Evolutionary conservation across 257 asterid species (phyloP), one percentile per base, ranked within the genome.

Genomic region (Salvia hispanica): DNA sequence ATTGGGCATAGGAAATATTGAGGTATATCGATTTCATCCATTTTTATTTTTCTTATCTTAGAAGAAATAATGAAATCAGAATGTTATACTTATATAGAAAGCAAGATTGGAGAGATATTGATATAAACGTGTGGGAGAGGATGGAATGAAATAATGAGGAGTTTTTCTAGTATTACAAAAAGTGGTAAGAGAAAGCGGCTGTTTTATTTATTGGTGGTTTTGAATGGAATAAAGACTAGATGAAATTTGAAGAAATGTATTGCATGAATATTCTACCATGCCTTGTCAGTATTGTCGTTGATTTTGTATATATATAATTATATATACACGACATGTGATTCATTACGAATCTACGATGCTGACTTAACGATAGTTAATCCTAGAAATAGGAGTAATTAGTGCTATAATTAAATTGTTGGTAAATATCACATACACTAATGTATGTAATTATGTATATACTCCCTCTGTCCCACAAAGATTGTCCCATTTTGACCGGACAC

Each of bases 1-100:
- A 93, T 88, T 0, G 99, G 99, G 54, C 99, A 94, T 5, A 94
- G 58, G 51, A 94, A 94, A 48, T 88, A 94, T 25, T 79, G 84
- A 5, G 99, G 99, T 28, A 88, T 70, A 0, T 93, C 97, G 50
- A 88, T 79, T 57, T 83, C 84, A 51, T 82, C 86, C 92, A 87
- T 79, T 39, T 21, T 25, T 10, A 9, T 6, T 9, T 42, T 11
- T n/a, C 3, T 61, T 18, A 1, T 25, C 2, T 25, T 18, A 1
- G 37, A 15, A 5, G 10, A 15, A 7, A 6, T 21, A 5, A 33
- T 11, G 16, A 67, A 59, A 34, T 36, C 1, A 5, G 50, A 69
- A 43, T 4, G 39, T 16, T 7, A 7, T 8, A 7, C 8, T 16
- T 7, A 7, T 8, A 7, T 40, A 4, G 18, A 36, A 25, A 5